phyloP scores from a whole-genome alignment of 371 early-diverging fungal genomes.

The Synchytrium microbalum region DNA sequence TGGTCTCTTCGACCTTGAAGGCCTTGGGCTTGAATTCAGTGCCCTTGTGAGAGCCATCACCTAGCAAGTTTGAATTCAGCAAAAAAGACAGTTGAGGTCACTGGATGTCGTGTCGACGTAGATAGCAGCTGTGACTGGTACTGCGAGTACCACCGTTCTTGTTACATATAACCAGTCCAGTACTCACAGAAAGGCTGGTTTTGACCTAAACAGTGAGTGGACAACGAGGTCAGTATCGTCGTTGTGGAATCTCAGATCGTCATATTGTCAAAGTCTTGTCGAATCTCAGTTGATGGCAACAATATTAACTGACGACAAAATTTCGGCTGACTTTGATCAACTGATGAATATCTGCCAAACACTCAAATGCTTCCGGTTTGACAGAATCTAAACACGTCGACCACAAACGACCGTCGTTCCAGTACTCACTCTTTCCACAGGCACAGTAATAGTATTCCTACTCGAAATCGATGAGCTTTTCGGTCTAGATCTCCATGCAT shows the following conservation, averaged over 20 bases:
- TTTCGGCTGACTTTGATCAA: background rate
- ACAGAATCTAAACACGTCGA: too few species aligned
- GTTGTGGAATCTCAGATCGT: too few species aligned
- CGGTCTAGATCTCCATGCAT: background rate
- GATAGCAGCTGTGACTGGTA: background rate
- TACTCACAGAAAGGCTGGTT: too few species aligned
- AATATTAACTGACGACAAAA: background rate
- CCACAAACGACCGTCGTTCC: background rate
- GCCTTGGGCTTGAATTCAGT: constrained; percentile 15
- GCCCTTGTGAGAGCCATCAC: constrained; percentile 11
- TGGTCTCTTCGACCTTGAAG: constrained; percentile 25
- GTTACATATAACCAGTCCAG: too few species aligned
- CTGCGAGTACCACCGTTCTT: background rate
- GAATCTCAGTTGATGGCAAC: too few species aligned
- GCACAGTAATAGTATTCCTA: background rate
- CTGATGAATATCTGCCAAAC: background rate
- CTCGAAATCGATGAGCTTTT: too few species aligned
- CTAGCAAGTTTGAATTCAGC: too few species aligned
- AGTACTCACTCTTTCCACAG: background rate
- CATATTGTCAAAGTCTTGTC: too few species aligned
- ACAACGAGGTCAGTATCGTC: too few species aligned
- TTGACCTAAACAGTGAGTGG: too few species aligned
- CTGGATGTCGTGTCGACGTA: background rate
- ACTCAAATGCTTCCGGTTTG: background rate
- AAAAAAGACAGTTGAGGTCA: too few species aligned